Evolutionary conservation across 768 basidiomycete genomes (phyloP).

Genomic region (Harrya chromipes): DNA sequence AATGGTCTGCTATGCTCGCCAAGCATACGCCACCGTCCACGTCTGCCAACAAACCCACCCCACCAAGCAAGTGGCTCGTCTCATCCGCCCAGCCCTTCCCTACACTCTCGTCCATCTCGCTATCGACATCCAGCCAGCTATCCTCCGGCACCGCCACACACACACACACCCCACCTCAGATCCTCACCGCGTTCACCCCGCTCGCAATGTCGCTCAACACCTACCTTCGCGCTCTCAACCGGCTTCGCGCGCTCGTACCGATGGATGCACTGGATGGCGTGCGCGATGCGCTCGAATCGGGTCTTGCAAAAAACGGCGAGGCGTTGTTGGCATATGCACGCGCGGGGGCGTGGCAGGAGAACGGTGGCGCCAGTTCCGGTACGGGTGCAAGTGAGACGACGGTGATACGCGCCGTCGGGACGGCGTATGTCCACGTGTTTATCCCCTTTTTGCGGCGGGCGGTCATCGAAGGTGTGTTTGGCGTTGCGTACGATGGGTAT

Average conservation of each 20-base stretch:
- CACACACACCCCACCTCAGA: slow-evolving; percentile 66
- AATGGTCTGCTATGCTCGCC: slow-evolving; percentile 34
- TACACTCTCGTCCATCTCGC: slow-evolving; percentile 20
- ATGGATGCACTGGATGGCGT: slow-evolving; percentile 53
- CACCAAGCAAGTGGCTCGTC: slow-evolving; percentile 54
- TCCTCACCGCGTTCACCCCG: slow-evolving; percentile 70
- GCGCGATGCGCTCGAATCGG: slow-evolving; percentile 45
- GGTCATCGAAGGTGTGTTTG: slow-evolving; percentile 74
- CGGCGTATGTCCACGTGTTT: slow-evolving; percentile 58
- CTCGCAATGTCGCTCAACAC: slow-evolving; percentile 73
- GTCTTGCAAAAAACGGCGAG: slow-evolving; percentile 45
- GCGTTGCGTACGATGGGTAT: slow-evolving; percentile 23
- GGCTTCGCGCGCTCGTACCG: slow-evolving; percentile 78
- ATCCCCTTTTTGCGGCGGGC: slow-evolving; percentile 72
- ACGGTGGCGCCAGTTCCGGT: slow-evolving; percentile 17
- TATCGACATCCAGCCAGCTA: neutral
- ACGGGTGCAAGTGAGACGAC: slow-evolving; percentile 16
- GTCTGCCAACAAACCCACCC: slow-evolving; percentile 14
- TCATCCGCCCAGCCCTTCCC: slow-evolving; percentile 34
- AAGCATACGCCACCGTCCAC: slow-evolving; percentile 11
- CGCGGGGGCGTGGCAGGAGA: slow-evolving; percentile 28
- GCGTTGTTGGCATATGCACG: slow-evolving; percentile 46
- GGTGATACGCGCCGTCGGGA: slow-evolving; percentile 48
- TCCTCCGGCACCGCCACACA: too few relatives aligned
- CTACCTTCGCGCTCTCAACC: slow-evolving; percentile 70